phyloP scores from a whole-genome alignment of 805 yeast species.

The Hanseniaspora lindneri region DNA sequence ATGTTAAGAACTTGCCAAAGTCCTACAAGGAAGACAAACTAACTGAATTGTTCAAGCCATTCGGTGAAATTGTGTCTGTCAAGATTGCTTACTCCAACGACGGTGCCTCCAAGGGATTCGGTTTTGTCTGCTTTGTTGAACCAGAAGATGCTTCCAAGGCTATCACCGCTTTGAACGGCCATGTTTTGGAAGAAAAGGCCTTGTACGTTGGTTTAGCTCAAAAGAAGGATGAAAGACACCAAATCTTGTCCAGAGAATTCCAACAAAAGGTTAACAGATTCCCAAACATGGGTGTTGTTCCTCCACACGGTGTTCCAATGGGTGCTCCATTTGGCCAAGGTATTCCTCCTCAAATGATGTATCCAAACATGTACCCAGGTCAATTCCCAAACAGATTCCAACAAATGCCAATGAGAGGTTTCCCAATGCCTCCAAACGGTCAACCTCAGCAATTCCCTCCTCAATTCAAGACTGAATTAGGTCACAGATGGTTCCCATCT shows the following conservation, averaged over 20 bases:
- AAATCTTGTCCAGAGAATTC: slow-evolving; percentile 93
- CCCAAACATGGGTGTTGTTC: slow-evolving; percentile 35
- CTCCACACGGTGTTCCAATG: slow-evolving; percentile 60
- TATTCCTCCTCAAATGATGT: slow-evolving; percentile 45
- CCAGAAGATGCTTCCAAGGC: slow-evolving; percentile 99
- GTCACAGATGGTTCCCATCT: slow-evolving; percentile 93
- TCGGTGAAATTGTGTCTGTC: slow-evolving; percentile 90
- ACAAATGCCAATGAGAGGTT: slow-evolving; percentile 50
- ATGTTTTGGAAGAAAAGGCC: slow-evolving; percentile 89
- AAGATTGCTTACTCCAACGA: slow-evolving; percentile 90
- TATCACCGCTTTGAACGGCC: slow-evolving; percentile 95
- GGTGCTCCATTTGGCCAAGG: slow-evolving; percentile 36
- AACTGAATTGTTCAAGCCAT: slow-evolving; percentile 82
- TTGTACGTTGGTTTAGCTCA: slow-evolving; percentile 97
- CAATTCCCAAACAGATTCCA: slow-evolving; percentile 26
- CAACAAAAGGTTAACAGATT: slow-evolving; percentile 81
- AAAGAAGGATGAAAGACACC: slow-evolving; percentile 94
- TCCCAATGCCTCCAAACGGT: slow-evolving; percentile 70
- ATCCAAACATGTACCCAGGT: slow-evolving; percentile 43
- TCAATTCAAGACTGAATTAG: slow-evolving; percentile 43
- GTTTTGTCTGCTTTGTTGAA: slow-evolving; percentile 92
- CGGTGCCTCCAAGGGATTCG: slow-evolving; percentile 95
- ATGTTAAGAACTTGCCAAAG: slow-evolving; percentile 93
- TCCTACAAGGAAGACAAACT: slow-evolving; percentile 81
- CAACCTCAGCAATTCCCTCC: slow-evolving; percentile 29